A percentile compares a stretch with the other conserved stretches of the same genome.
Conservation (phyloP, 2,329 filamentous ascomycete genomes). For the Coleophoma eucalyptorum region DNA sequence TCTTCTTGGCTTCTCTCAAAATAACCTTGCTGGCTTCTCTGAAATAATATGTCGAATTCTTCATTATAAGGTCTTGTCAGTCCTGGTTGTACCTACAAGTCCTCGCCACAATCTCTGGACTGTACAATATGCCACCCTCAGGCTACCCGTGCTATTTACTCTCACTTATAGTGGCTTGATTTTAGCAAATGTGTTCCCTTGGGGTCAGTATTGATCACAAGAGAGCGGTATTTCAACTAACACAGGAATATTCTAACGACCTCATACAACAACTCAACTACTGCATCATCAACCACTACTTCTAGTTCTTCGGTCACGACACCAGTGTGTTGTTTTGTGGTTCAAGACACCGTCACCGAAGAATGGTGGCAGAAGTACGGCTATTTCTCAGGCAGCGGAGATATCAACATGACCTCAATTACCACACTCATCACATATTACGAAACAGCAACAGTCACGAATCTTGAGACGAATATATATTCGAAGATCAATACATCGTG, state of each 20-base stretch:
- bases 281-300: not conserved
- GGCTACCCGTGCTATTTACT: too few species aligned
- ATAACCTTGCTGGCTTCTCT: too few species aligned
- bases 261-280: not conserved
- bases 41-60: too few species aligned
- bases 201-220: not conserved
- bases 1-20: too few species aligned
- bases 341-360: not conserved
- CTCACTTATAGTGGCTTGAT: too few species aligned
- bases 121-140: too few species aligned
- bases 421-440: not conserved
- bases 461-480: not conserved
- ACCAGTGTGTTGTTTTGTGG: not conserved
- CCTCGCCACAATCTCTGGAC: too few species aligned
- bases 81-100: too few species aligned
- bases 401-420: not conserved
- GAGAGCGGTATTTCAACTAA: not conserved
- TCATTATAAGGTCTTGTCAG: too few species aligned
- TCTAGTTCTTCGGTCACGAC: not conserved
- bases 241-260: not conserved
- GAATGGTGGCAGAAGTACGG: not conserved
- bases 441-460: not conserved
- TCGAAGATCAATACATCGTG: not conserved
- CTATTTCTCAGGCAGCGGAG: not conserved
- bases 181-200: too few species aligned